A percentile compares a stretch with the other conserved stretches of the same genome.
phyloP scores from a whole-genome alignment of 257 asterid species.

The Nicotiana tomentosiformis region DNA sequence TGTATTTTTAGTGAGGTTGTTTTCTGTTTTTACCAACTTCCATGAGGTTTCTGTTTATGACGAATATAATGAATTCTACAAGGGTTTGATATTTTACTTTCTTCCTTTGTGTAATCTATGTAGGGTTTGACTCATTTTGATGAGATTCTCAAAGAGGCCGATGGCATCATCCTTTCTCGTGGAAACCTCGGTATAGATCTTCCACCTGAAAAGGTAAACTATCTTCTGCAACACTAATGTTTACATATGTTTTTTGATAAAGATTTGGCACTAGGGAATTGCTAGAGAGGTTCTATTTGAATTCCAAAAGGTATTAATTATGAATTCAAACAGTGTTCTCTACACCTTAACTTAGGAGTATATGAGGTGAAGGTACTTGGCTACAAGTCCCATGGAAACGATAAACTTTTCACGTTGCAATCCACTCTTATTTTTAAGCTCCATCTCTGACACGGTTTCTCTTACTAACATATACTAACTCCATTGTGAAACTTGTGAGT shows the following conservation, averaged over 20 bases:
- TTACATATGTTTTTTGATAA: not conserved
- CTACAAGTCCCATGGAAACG: not conserved
- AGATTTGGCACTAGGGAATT: not conserved
- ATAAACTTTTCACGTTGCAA: not conserved
- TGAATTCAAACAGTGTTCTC: not conserved
- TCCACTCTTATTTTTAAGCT: not conserved
- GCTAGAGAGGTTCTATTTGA: not conserved
- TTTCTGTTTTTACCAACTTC: not conserved
- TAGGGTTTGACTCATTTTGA: conserved; percentile 88
- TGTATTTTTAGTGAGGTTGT: not conserved
- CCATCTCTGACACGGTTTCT: not conserved
- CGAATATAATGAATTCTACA: not conserved
- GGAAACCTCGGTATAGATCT: conserved; percentile 93
- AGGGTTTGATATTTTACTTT: not conserved
- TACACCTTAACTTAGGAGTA: not conserved
- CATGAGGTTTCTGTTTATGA: not conserved
- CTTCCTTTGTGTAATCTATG: conserved; percentile 5
- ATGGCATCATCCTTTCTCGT: conserved; percentile 85
- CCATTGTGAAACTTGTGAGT: not conserved
- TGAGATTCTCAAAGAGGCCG: conserved; percentile 83
- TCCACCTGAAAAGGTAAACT: conserved; percentile 83
- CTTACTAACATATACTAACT: not conserved
- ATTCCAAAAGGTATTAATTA: not conserved
- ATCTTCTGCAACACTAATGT: not conserved
- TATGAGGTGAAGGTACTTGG: not conserved